Percentiles rank a stretch among this genome's conserved stretches.
phyloP scores from a whole-genome alignment of 2,329 filamentous ascomycete species.

The Pyrenochaeta sp. region DNA sequence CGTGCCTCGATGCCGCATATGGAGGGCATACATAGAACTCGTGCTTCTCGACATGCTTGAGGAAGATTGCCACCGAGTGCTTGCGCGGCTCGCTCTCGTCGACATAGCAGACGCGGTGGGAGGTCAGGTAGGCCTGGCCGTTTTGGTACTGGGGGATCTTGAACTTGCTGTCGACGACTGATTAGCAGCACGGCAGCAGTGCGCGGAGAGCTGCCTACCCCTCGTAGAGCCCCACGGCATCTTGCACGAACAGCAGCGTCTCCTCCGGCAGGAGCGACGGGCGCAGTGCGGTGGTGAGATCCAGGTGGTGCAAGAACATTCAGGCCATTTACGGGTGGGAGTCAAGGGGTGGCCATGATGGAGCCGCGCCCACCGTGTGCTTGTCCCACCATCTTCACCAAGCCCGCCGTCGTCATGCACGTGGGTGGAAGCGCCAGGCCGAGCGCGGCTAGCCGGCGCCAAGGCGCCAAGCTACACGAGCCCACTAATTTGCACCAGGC shows the following conservation, averaged over 20 bases:
- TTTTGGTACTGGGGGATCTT: conserved; percentile 95
- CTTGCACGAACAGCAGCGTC: conserved; percentile 93
- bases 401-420: conserved; percentile 27
- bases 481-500: conserved; percentile 18
- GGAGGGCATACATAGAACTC: conserved; percentile 67
- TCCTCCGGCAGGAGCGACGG: conserved; percentile 93
- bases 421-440: conserved; percentile 17
- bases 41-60: conserved; percentile 88
- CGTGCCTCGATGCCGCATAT: not conserved
- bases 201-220: conserved; percentile 67
- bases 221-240: conserved; percentile 96
- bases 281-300: conserved; percentile 94
- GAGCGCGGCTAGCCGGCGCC: conserved; percentile 11
- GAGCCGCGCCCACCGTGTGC: conserved; percentile 10
- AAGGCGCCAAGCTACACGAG: conserved; percentile 8
- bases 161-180: conserved; percentile 71
- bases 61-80: conserved; percentile 81
- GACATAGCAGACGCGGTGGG: conserved; percentile 94
- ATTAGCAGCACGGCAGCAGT: conserved; percentile 17
- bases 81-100: conserved; percentile 85
- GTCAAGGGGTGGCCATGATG: conserved; percentile 19
- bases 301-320: conserved; percentile 97
- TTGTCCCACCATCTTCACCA: conserved; percentile 14
- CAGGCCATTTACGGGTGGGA: conserved; percentile 59
- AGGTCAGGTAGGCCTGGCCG: conserved; percentile 95